Base-by-base conservation (phyloP, 331 rosid species). In the Saraca asoca region DNA sequence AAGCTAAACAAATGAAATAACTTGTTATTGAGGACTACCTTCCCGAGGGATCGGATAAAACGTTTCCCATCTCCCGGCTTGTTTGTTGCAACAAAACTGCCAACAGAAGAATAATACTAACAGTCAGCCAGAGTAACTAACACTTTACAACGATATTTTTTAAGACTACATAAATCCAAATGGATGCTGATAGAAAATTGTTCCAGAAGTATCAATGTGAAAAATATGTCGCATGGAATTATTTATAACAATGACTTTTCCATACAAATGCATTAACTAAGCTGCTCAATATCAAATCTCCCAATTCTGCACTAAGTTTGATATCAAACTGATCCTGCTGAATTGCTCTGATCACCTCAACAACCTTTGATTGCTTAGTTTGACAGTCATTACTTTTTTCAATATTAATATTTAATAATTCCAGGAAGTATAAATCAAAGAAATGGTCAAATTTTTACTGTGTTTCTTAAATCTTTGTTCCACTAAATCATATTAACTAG, bases 41-140 rank as follows among this genome's bases (percentile, higher is more conserved):
- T 93, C 58, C 81, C 91, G 5, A 93, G 98, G 14, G 57, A 49
- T 62, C 95, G 91, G 39, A 93, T 64, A 78, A 93, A 93, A 61
- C 74, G 78, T 75, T 87, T 89, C 24, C 96, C 96, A 13, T 90
- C 96, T 50, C 72, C 63, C 5, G 96, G 95, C 65, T 87, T 90
- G 87, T 93, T 80, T 52, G 86, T 14, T 62, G 33, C 87, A 62
- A 89, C 90, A 71, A 84, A 93, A 39, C 98, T 93, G 85, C 55
- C 43, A 64, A 59, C 20, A 71, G 15, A 72, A 62, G 51, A 54
- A 51, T 41, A 59, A 12, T 59, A 31, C 33, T 24, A 52, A 33
- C 63, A 61, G 44, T 70, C 14, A 78, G 55, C 54, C 51, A 34
- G 29, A 48, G 13, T 14, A 51, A 49, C 19, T 14, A 51, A 49